Evolutionary conservation across 2,329 filamentous ascomycete genomes (phyloP).

Genomic region (Scleromitrula shiraiana): DNA sequence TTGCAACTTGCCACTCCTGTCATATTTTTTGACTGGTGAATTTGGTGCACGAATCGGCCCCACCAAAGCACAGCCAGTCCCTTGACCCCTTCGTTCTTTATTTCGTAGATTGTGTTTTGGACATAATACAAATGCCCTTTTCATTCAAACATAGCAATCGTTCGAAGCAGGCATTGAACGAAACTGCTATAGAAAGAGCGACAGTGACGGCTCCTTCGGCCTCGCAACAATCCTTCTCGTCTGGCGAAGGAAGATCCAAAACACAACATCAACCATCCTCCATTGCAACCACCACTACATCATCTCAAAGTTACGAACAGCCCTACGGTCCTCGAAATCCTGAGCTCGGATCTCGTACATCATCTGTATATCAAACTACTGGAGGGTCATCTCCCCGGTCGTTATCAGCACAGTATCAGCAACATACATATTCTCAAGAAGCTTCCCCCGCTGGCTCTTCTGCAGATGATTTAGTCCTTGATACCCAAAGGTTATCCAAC

Average conservation of each 20-base stretch:
- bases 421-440: slow-evolving; percentile 19
- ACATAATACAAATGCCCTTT: slow-evolving; percentile 27
- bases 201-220: slow-evolving; percentile 11
- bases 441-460: slow-evolving; percentile 16
- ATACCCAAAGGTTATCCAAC: slow-evolving; percentile 18
- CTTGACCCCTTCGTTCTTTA: slow-evolving; percentile 6
- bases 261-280: slow-evolving; percentile 12
- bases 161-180: slow-evolving; percentile 29
- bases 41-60: slow-evolving; percentile 2
- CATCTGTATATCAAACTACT: slow-evolving; percentile 20
- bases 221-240: slow-evolving; percentile 11
- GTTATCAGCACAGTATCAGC: slow-evolving; percentile 18
- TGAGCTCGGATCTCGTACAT: slow-evolving; percentile 16
- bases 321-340: slow-evolving; percentile 18
- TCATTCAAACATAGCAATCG: slow-evolving; percentile 29
- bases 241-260: slow-evolving; percentile 13
- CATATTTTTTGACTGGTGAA: slow-evolving; percentile 3
- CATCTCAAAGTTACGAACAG: slow-evolving; percentile 11
- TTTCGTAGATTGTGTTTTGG: slow-evolving; percentile 2
- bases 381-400: slow-evolving; percentile 21
- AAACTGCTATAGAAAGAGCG: slow-evolving; percentile 14
- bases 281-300: slow-evolving; percentile 7
- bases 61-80: slow-evolving; percentile 11
- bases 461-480: slow-evolving; percentile 23
- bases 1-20: neutral